phyloP scores from a whole-genome alignment of 306 rosid species.

The Begonia peltatifolia region DNA sequence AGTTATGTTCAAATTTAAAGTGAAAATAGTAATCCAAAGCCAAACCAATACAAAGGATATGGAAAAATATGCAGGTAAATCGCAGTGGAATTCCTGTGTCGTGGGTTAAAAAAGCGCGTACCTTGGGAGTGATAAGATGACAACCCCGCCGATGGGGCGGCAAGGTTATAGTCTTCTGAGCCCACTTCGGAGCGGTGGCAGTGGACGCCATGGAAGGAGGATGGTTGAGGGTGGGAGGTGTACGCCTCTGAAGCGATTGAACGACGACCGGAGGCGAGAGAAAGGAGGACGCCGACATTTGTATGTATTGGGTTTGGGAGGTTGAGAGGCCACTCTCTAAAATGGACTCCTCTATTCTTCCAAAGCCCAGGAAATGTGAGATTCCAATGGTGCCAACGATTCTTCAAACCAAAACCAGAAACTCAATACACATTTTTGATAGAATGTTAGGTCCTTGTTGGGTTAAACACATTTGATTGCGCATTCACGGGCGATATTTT shows the following conservation, averaged over 20 bases:
- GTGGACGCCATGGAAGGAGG: constrained; percentile 33
- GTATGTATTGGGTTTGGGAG: no score
- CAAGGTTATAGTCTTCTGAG: constrained; percentile 66
- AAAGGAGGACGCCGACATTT: background rate
- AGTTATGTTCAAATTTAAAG: background rate
- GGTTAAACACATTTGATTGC: no score
- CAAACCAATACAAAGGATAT: background rate
- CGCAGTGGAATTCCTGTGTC: background rate
- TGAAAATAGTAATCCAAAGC: background rate
- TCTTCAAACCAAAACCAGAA: no score
- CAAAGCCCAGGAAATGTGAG: background rate
- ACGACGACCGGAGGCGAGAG: background rate
- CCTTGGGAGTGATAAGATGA: constrained; percentile 87
- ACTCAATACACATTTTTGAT: no score
- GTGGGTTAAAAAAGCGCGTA: background rate
- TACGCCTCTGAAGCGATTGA: background rate
- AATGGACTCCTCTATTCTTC: no score
- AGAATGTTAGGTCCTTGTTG: no score
- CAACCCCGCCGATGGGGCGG: constrained; percentile 76
- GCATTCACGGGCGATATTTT: no score
- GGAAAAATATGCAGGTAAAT: background rate
- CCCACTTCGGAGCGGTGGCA: constrained; percentile 63
- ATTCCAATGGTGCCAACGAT: no score
- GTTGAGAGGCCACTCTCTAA: no score
- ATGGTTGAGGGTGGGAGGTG: constrained; percentile 11